These are phyloP conservation scores for Pleurotus ostreatus DNA, from an alignment of 768 basidiomycete genomes.

Conservation along the genomic window DNA sequence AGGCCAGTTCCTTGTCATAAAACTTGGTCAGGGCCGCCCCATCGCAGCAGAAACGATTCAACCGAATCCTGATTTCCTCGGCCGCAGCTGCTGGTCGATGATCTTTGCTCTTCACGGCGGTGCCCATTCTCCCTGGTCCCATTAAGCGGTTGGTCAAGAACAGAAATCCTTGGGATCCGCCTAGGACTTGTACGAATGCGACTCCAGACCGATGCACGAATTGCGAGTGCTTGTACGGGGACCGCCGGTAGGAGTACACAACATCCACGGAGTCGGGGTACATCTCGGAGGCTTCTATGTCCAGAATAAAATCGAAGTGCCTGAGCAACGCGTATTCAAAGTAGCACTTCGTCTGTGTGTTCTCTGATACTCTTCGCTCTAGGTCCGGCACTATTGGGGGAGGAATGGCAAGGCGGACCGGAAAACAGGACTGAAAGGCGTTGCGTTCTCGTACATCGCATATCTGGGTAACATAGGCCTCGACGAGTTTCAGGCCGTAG, in stretches of 20 bases:
- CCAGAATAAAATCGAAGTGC: constrained; percentile 78
- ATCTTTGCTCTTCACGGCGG: constrained; percentile 49
- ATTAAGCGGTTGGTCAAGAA: constrained; percentile 89
- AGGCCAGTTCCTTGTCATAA: constrained; percentile 68
- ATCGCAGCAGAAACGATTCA: constrained; percentile 68
- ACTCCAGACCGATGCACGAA: constrained; percentile 89
- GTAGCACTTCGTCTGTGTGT: constrained; percentile 61
- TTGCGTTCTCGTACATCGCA: constrained; percentile 81
- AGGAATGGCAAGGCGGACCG: constrained; percentile 69
- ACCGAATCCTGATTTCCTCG: constrained; percentile 53
- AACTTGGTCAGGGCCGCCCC: constrained; percentile 49
- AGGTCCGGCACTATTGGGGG: constrained; percentile 72
- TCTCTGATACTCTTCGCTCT: constrained; percentile 64
- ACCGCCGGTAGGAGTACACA: constrained; percentile 83
- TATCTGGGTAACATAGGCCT: constrained; percentile 91
- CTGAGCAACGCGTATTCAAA: constrained; percentile 79
- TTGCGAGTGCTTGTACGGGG: constrained; percentile 78
- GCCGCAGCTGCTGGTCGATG: constrained; percentile 54
- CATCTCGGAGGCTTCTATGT: constrained; percentile 71
- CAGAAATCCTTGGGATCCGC: constrained; percentile 74
- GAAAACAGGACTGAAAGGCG: constrained; percentile 89
- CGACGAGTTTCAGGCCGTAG: constrained; percentile 88
- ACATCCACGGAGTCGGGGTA: constrained; percentile 84
- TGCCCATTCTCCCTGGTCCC: constrained; percentile 62
- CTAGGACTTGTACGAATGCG: constrained; percentile 86